These are phyloP conservation scores for Chaetomium olivaceum DNA, from an alignment of 2,329 filamentous ascomycete genomes.

Conservation along the genomic window DNA sequence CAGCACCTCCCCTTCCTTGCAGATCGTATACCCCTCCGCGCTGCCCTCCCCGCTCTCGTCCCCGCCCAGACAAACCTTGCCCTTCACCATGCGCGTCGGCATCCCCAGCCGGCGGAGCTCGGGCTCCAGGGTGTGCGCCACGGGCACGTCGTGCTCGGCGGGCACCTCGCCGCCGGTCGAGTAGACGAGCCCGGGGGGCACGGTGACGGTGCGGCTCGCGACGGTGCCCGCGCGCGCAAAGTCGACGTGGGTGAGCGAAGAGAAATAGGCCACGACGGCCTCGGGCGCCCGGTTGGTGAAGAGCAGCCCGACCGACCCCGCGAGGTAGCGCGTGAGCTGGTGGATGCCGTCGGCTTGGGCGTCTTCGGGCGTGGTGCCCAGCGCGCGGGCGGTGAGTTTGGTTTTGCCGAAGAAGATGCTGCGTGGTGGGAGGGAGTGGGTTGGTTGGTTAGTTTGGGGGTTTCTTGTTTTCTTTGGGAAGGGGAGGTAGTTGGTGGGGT, in stretches of 20 bases:
- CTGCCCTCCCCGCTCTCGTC: slow-evolving; percentile 54
- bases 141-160: slow-evolving; percentile 76
- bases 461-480: neutral
- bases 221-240: slow-evolving; percentile 84
- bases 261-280: slow-evolving; percentile 72
- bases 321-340: slow-evolving; percentile 66
- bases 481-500: neutral
- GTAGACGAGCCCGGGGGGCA: slow-evolving; percentile 83
- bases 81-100: slow-evolving; percentile 84
- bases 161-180: slow-evolving; percentile 78
- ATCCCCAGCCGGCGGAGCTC: slow-evolving; percentile 86
- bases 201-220: slow-evolving; percentile 72
- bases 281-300: slow-evolving; percentile 77
- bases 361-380: slow-evolving; percentile 75
- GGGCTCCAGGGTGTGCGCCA: slow-evolving; percentile 87
- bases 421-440: slow-evolving; percentile 24
- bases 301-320: slow-evolving; percentile 83
- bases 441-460: slow-evolving; percentile 17
- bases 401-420: slow-evolving; percentile 99
- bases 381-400: slow-evolving; percentile 96
- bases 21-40: slow-evolving; percentile 68
- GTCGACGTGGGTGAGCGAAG: slow-evolving; percentile 71
- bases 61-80: slow-evolving; percentile 73
- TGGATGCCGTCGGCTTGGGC: slow-evolving; percentile 79
- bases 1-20: slow-evolving; percentile 78